phyloP scores from a whole-genome alignment of 1,284 basidiomycete species.

The Cystobasidium pallidum region DNA sequence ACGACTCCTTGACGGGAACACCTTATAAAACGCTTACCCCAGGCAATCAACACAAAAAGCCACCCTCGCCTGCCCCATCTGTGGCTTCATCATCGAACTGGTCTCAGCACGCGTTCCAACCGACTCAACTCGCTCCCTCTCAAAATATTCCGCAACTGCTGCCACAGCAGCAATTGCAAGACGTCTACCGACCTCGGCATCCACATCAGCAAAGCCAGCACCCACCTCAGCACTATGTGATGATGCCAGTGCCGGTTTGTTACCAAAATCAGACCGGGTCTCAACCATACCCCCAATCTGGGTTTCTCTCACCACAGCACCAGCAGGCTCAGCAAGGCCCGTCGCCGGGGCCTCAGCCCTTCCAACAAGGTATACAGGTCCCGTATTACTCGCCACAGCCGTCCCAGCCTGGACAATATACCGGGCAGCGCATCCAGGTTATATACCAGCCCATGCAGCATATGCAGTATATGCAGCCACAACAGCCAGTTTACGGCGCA shows the following conservation, averaged over 20 bases:
- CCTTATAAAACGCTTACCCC: background rate
- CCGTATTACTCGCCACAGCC: background rate
- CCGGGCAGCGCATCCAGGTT: slow-evolving; percentile 3
- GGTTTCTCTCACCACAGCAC: background rate
- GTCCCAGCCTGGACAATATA: background rate
- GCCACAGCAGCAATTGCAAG: background rate
- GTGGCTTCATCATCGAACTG: slow-evolving; percentile 5
- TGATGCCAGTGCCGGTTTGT: background rate
- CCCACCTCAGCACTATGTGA: background rate
- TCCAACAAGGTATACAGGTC: background rate
- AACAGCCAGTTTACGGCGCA: background rate
- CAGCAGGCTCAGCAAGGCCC: background rate
- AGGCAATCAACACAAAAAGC: background rate
- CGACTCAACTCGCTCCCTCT: background rate
- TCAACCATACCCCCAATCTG: background rate
- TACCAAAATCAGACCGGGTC: background rate
- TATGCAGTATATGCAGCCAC: background rate
- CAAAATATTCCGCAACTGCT: background rate
- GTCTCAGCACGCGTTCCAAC: slow-evolving; percentile 19
- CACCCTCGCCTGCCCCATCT: slow-evolving; percentile 15
- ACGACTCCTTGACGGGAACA: background rate
- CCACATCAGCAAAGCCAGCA: slow-evolving; percentile 10
- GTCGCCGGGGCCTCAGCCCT: background rate
- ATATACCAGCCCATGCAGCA: slow-evolving; percentile 9
- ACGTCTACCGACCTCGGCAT: background rate